Evolutionary conservation across 2,329 filamentous ascomycete genomes (phyloP), one percentile per base, ranked within the genome.

Genomic region (Colletotrichum tabaci): DNA sequence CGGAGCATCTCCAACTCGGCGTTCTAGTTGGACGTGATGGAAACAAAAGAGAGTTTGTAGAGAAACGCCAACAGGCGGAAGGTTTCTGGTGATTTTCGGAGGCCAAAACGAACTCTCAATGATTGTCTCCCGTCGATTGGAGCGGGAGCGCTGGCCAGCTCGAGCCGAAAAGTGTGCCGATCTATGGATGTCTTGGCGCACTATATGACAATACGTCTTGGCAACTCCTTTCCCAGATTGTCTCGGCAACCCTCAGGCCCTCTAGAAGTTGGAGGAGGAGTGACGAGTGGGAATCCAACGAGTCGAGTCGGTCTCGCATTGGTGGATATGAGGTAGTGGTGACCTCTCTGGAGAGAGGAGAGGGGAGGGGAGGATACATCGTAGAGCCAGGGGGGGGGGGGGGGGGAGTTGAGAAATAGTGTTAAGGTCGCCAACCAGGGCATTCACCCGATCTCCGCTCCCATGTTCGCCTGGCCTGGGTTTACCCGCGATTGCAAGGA

Each of bases 221-320:
- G 68, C 68, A 49, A 42, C 68, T 63, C 68, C 68, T 71, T 71
- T 68, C 52, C 46, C n/a, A 42, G 46, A 49, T 63, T 21, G 52
- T n/a, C 68, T 68, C 58, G 44, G 58, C 58, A 40, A 26, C 7
- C n/a, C 57, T 55, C 30, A 53, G 44, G 52, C 58, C 63, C 53
- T 52, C 26, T 63, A 58, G 68, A 26, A 26, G 26, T 26, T 26
- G 26, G 26, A 26, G 61, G 57, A 46, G 26, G n/a, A 57, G 53
- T 35, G 40, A 3, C 26, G 26, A 26, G 64, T 46, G 44, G 23
- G 38, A 67, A 44, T 40, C 4, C 30, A 57, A 38, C 15, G 47
- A 46, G 42, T 61, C 26, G 38, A 57, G 4, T 10, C 46, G 46
- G 7, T 47, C 9, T 30, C 60, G 15, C 49, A 71, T 71, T 68